Evolutionary conservation across 2,329 filamentous ascomycete genomes (phyloP).

Genomic region (Claviceps africana): DNA sequence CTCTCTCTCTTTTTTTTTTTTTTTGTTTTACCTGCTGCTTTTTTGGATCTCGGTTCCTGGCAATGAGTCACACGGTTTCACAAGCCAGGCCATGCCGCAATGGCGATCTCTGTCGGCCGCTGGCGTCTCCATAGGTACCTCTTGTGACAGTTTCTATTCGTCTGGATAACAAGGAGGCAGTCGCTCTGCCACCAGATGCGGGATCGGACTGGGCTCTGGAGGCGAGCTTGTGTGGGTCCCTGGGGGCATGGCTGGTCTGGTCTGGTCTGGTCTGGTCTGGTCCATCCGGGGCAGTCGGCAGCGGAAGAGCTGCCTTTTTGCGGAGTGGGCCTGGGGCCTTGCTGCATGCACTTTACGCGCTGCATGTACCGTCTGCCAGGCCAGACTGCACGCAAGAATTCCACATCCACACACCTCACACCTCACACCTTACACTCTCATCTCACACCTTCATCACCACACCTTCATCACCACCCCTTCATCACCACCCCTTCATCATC

Average conservation of each 20-base stretch:
- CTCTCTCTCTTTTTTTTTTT: slow-evolving; percentile 3
- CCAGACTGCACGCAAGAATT: too few species aligned
- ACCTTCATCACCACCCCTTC: background rate
- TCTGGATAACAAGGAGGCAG: background rate
- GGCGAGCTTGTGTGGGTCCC: background rate
- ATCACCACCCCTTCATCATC: background rate
- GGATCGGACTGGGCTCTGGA: background rate
- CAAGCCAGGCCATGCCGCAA: slow-evolving; percentile 5
- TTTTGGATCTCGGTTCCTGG: slow-evolving; percentile 1
- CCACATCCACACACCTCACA: background rate
- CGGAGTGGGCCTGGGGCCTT: background rate
- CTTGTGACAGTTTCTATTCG: background rate
- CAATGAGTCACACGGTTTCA: slow-evolving; percentile 14
- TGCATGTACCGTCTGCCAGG: background rate
- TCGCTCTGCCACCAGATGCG: background rate
- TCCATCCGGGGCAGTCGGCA: background rate
- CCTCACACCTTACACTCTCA: too few species aligned
- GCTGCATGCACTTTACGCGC: background rate
- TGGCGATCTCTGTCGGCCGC: slow-evolving; percentile 7
- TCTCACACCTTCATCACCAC: background rate
- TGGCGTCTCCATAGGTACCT: background rate
- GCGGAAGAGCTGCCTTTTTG: background rate
- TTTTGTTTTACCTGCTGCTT: too few species aligned
- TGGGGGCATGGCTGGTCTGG: too few species aligned
- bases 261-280: too few species aligned